Evolutionary conservation across 768 basidiomycete genomes (phyloP).

Genomic region (Dioszegia aurantiaca): DNA sequence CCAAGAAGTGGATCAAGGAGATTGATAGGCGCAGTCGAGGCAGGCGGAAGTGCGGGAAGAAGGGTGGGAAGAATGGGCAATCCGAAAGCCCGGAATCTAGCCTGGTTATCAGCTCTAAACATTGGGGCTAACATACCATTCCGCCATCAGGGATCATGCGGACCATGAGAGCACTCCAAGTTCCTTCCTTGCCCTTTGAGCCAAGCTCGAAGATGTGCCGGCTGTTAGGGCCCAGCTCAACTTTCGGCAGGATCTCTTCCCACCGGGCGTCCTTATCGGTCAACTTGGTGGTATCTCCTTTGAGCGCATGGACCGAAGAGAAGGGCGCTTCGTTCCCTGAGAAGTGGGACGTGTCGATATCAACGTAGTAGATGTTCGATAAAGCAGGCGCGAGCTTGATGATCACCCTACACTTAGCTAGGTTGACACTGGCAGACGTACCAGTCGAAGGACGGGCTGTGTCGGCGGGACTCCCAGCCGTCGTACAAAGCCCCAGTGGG

Average conservation of each 20-base stretch:
- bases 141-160: conserved; percentile 97
- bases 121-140: conserved; percentile 62
- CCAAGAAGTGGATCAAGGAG: conserved; percentile 87
- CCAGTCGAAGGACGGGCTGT: conserved; percentile 89
- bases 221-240: conserved; percentile 74
- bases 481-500: conserved; percentile 90
- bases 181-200: conserved; percentile 52
- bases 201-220: conserved; percentile 78
- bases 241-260: conserved; percentile 72
- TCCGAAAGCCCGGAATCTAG: conserved; percentile 89
- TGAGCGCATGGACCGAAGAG: conserved; percentile 65
- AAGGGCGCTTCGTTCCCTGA: conserved; percentile 71
- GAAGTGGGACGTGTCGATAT: conserved; percentile 94
- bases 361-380: conserved; percentile 73
- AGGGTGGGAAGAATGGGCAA: conserved; percentile 58
- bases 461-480: conserved; percentile 90
- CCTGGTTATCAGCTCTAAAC: conserved; percentile 56
- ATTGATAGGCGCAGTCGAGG: conserved; percentile 60
- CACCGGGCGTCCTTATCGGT: conserved; percentile 55
- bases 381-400: conserved; percentile 73
- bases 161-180: conserved; percentile 62
- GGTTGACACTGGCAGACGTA: conserved; percentile 49
- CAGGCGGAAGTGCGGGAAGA: conserved; percentile 27
- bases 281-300: conserved; percentile 45
- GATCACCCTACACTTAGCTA: conserved; percentile 66